Evolutionary conservation across 2,329 filamentous ascomycete genomes (phyloP).

Genomic region (Cytospora piceicola): DNA sequence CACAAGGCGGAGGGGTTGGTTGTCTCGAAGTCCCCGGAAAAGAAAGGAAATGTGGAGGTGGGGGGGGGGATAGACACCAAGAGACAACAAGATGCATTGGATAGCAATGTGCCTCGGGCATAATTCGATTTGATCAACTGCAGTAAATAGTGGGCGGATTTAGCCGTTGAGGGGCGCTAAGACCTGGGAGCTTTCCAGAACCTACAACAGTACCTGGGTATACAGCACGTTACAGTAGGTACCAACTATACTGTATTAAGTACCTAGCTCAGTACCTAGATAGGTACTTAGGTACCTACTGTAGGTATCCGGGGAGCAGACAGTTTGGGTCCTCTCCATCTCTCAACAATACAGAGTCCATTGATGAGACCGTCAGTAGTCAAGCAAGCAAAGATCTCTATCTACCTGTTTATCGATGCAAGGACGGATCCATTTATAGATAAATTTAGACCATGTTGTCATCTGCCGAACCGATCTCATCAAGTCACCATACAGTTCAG

Average conservation of each 20-base stretch:
- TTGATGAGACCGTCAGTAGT: too few species aligned
- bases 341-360: too few species aligned
- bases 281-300: too few species aligned
- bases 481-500: not conserved
- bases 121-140: not conserved
- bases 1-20: not conserved
- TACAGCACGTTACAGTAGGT: too few species aligned
- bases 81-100: not conserved
- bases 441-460: not conserved
- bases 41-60: constrained; percentile 17
- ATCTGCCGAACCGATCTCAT: not conserved
- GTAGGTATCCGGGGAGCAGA: too few species aligned
- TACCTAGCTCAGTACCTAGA: too few species aligned
- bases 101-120: constrained; percentile 1
- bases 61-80: not conserved
- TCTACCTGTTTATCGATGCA: too few species aligned
- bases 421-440: too few species aligned
- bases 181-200: not conserved
- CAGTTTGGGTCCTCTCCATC: too few species aligned
- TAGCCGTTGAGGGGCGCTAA: not conserved
- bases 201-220: too few species aligned
- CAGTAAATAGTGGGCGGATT: not conserved
- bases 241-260: too few species aligned
- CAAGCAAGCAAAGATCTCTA: too few species aligned
- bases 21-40: not conserved